Evolutionary conservation across 2,329 filamentous ascomycete genomes (phyloP).

Genomic region (Tolypocladium cylindrosporum): DNA sequence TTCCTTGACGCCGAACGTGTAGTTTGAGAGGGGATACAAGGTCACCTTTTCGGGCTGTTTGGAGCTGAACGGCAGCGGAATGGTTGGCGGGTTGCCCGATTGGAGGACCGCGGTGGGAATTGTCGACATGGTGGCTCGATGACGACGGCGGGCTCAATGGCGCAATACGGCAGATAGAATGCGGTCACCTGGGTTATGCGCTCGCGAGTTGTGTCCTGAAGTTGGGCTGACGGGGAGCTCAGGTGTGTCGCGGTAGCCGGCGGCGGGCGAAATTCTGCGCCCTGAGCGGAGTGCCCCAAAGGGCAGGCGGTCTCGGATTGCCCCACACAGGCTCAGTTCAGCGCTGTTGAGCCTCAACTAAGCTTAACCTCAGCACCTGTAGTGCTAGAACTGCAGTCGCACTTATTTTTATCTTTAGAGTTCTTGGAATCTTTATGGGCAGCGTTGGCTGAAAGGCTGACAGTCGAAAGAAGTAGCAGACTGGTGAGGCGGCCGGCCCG

Average conservation of each 20-base stretch:
- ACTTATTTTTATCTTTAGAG: not conserved
- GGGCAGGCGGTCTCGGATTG: not conserved
- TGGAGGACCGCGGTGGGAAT: constrained; percentile 68
- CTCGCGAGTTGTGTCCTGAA: not conserved
- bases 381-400: not conserved
- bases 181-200: not conserved
- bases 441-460: not conserved
- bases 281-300: not conserved
- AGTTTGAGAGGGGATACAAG: constrained; percentile 92
- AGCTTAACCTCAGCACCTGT: too few relatives aligned
- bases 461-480: not conserved
- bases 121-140: constrained; percentile 58
- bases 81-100: constrained; percentile 67
- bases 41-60: constrained; percentile 86
- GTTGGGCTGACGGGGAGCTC: not conserved
- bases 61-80: constrained; percentile 75
- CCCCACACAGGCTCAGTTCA: not conserved
- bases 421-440: not conserved
- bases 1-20: constrained; percentile 98
- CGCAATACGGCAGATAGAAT: not conserved
- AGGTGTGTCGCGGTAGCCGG: not conserved
- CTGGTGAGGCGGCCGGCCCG: not conserved
- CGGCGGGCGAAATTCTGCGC: not conserved
- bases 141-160: not conserved
- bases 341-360: not conserved